phyloP scores from a whole-genome alignment of 1,284 basidiomycete species.

The Boletus sp. region DNA sequence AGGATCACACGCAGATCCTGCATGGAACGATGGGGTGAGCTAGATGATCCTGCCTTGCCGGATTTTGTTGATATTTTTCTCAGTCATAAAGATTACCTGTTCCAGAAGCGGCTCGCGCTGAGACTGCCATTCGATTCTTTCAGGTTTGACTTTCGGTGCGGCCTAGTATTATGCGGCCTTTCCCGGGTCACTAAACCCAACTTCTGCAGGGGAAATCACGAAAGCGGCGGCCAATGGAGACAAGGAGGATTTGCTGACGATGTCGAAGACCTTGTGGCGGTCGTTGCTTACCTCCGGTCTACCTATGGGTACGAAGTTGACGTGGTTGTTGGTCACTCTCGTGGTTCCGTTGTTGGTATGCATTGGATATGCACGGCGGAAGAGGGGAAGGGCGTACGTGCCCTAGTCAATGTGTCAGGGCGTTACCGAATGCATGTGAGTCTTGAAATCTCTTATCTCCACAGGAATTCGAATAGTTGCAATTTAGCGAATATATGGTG shows the following conservation, averaged over 20 bases:
- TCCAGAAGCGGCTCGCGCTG: slow-evolving; percentile 67
- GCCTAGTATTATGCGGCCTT: slow-evolving; percentile 5
- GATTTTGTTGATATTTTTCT: slow-evolving; percentile 1
- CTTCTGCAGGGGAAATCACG: slow-evolving; percentile 61
- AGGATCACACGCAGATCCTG: slow-evolving; percentile 49
- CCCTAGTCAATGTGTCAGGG: slow-evolving; percentile 67
- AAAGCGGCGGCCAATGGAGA: slow-evolving; percentile 64
- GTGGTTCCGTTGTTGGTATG: slow-evolving; percentile 62
- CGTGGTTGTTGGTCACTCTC: slow-evolving; percentile 69
- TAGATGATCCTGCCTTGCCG: neutral
- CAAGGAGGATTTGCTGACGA: slow-evolving; percentile 55
- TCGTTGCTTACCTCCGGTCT: slow-evolving; percentile 56
- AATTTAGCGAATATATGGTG: slow-evolving; percentile 46
- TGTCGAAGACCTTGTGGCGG: slow-evolving; percentile 57
- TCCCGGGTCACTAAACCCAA: slow-evolving; percentile 3
- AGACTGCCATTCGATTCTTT: slow-evolving; percentile 75
- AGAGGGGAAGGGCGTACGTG: slow-evolving; percentile 50
- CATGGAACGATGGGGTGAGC: slow-evolving; percentile 74
- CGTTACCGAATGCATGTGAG: slow-evolving; percentile 72
- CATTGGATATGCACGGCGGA: slow-evolving; percentile 62
- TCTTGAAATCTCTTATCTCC: slow-evolving; percentile 3
- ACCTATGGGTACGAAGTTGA: slow-evolving; percentile 63
- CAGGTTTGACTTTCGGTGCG: slow-evolving; percentile 80
- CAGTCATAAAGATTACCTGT: slow-evolving; percentile 82
- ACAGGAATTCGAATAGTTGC: slow-evolving; percentile 7